phyloP scores from a whole-genome alignment of 768 basidiomycete genomes.

The Psilocybe cubensis region DNA sequence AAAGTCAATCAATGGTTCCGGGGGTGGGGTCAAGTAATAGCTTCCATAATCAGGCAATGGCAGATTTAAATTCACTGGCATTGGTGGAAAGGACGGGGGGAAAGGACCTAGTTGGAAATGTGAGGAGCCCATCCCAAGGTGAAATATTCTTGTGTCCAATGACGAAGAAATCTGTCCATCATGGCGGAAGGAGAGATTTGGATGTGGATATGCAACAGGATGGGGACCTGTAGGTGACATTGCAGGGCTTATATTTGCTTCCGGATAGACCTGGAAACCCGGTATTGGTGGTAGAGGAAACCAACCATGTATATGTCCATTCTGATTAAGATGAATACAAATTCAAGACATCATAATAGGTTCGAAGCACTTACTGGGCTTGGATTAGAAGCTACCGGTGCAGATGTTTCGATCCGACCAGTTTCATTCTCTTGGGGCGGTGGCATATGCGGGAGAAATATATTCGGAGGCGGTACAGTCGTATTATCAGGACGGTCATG shows the following conservation, averaged over 20 bases:
- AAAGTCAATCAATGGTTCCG: constrained; percentile 58
- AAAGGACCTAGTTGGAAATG: constrained; percentile 15
- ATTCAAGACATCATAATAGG: too few species aligned
- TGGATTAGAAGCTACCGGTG: neutral
- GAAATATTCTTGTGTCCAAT: constrained; percentile 23
- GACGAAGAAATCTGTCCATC: constrained; percentile 1
- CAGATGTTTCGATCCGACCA: neutral
- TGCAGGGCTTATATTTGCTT: neutral
- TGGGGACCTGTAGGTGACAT: neutral
- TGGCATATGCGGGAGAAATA: neutral
- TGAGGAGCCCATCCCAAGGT: neutral
- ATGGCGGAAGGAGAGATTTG: neutral
- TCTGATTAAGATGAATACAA: neutral
- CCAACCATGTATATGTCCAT: neutral
- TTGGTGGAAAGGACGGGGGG: constrained; percentile 20
- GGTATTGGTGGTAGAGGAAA: neutral
- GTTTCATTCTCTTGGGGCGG: neutral
- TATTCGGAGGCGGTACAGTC: neutral
- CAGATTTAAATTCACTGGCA: constrained; percentile 46
- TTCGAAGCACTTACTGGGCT: neutral
- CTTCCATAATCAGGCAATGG: constrained; percentile 51
- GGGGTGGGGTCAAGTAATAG: constrained; percentile 58
- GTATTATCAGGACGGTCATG: neutral
- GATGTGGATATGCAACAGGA: constrained; percentile 4
- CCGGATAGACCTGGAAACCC: neutral